Conservation (phyloP, 75 land plant genomes). For the Cunninghamia lanceolata region DNA sequence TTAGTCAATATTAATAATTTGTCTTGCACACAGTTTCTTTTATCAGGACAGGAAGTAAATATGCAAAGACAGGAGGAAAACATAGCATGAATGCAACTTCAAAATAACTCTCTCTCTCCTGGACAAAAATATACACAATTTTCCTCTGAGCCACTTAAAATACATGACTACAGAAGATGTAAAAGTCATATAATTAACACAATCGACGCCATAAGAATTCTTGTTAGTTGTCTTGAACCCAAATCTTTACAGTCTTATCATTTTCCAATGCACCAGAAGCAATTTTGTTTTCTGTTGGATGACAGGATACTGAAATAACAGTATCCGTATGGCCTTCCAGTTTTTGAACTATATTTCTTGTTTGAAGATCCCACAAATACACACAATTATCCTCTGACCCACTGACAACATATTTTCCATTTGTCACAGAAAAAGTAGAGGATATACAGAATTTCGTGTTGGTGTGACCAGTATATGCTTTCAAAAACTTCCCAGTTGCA, state of each 20-base stretch:
- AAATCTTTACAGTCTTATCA: conserved; percentile 50
- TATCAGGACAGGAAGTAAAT: neutral
- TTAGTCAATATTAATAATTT: neutral
- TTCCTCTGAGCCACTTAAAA: neutral
- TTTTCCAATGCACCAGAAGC: conserved; percentile 60
- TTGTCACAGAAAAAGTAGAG: conserved; percentile 60
- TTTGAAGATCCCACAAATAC: conserved; percentile 66
- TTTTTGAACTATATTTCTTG: conserved; percentile 44
- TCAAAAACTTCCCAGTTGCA: conserved; percentile 51
- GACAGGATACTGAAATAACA: conserved; percentile 58
- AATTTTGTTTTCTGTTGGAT: conserved; percentile 60
- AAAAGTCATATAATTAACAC: neutral
- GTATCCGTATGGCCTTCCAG: conserved; percentile 65
- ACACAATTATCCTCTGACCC: conserved; percentile 66
- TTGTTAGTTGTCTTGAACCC: conserved; percentile 41
- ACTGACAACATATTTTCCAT: conserved; percentile 67
- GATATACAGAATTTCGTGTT: conserved; percentile 47
- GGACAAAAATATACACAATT: neutral
- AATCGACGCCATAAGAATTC: neutral
- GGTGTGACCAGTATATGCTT: conserved; percentile 45
- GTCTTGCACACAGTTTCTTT: neutral
- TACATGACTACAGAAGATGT: neutral
- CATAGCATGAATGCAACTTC: neutral
- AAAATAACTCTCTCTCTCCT: neutral
- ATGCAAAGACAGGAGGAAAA: neutral